Base-by-base conservation (phyloP, 768 basidiomycete species). In the Xanthoconium stramineum region DNA sequence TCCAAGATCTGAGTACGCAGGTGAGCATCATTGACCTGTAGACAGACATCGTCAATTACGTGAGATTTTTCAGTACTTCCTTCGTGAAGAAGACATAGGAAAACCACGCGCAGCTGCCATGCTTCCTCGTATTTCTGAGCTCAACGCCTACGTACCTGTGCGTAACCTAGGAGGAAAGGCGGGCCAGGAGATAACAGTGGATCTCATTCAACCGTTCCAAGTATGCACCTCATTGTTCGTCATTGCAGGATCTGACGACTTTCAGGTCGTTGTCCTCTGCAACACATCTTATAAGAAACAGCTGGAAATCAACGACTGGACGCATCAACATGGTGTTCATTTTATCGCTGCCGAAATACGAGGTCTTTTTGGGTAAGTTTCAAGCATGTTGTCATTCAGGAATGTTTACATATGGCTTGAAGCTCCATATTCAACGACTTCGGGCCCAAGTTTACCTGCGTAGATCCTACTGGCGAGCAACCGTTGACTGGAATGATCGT, bases 401-500 rank as follows among this genome's bases (percentile, higher is more conserved):
- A 33, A 33, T 63, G 9, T 47, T 47, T 29, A 56, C 46, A 49
- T 32, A 61, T 50, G 30, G 40, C 29, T 47, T 24, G 37, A 66
- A 97, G 95, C 14, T 88, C 91, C 56, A 87, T 88, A 14, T 99
- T 99, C 80, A 96, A 91, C 70, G 97, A 99, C 73, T 98, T 99
- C 63, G 97, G 97, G 7, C 74, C 86, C 28, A 92, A 91, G 71
- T 99, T 98, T 69, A 88, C 92, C 15, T 95, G 94, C 62, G 91
- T 97, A 28, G 97, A 99, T 69, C 87, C 94, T n/a, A 95, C 91
- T n/a, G 97, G 97, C 17, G 97, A 98, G 74, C 88, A 93, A 61
- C 89, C 94, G 4, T 77, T 98, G 55, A 80, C 84, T 2, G 97
- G 97, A 19, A 98, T 99, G 94, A 89, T 98, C 53, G 95, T 94